Base-by-base conservation (phyloP, 2,329 filamentous ascomycete species). In the Arthroderma sp. region DNA sequence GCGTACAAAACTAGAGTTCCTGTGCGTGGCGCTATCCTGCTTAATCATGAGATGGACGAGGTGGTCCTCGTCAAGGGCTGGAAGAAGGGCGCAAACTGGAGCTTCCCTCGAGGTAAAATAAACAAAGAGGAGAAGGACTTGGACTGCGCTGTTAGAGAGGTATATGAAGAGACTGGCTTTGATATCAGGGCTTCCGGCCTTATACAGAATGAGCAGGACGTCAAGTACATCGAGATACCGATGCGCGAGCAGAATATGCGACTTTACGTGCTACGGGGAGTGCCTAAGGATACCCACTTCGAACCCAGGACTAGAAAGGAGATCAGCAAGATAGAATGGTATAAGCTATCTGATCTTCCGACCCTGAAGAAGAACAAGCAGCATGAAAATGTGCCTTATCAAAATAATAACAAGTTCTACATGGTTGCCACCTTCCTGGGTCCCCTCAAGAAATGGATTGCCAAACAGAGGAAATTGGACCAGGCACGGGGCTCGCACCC, bases 271-370 rank as follows among this genome's bases (percentile, higher is more conserved):
- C 95, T 98, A 68, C 84, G 89, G 56, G 84, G 90, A 61, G 83
- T 98, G 2, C 88, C 90, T 13, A 87, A 87, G 77, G 85, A 95
- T 65, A 91, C 89, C 0, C 71, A 84, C 60, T 98, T 98, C 67
- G 87, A 91, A 70, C 88, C 94, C 2, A 85, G 85, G 64, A 97
- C 93, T 4, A 81, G 94, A 57, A 97, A 97, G 71, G 94, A 98
- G 71, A 98, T 98, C 67, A 95, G 91, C 73, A 94, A 89, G 73
- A 95, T 98, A 59, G 79, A 88, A 68, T 98, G 93, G 93, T 96
- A 94, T 74, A 88, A 84, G 64, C 76, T 98, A 41, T 87, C 86
- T 0, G 90, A 96, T 60, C 79, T 98, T 25, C 91, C 93, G 0
- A 88, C 87, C 0, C 84, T 88, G 65, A 83, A 84, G 57, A 87